Percentiles rank a stretch among this genome's conserved stretches.
phyloP scores from a whole-genome alignment of 192 early-diverging fungal genomes.

The Coemansia sp. region DNA sequence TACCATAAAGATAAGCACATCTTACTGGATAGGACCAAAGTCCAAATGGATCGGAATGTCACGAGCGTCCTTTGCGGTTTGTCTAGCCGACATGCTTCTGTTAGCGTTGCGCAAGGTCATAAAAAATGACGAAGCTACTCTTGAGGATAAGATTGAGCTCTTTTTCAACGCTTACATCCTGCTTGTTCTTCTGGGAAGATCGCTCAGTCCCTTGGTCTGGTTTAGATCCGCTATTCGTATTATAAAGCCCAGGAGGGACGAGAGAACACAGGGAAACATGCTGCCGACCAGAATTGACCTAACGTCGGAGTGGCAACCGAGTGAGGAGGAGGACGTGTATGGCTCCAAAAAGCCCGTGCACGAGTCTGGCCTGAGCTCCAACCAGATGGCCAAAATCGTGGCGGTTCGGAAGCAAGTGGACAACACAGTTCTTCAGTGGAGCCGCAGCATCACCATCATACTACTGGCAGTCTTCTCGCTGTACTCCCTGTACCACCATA shows the following conservation, averaged over 20 bases:
- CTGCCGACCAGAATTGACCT: background rate
- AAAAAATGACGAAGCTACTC: background rate
- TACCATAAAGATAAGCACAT: background rate
- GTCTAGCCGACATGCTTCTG: slow-evolving; percentile 4
- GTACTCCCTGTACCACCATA: background rate
- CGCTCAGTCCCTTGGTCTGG: background rate
- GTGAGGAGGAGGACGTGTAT: background rate
- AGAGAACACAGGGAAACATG: background rate
- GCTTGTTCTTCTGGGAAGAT: slow-evolving; percentile 1
- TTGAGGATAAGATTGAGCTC: background rate
- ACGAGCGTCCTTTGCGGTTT: slow-evolving; percentile 6
- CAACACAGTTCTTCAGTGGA: background rate
- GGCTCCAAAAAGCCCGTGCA: background rate
- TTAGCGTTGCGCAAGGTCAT: background rate
- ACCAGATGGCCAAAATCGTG: background rate
- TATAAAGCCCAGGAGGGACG: background rate
- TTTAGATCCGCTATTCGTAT: background rate
- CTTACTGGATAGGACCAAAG: slow-evolving; percentile 12
- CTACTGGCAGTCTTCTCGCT: background rate
- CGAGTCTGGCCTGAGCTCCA: slow-evolving; percentile 4
- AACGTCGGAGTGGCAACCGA: background rate
- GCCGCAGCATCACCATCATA: background rate
- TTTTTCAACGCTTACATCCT: slow-evolving; percentile 5
- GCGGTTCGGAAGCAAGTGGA: background rate
- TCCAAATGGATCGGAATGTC: slow-evolving; percentile 13